These are phyloP conservation scores for Peronosclerospora sorghi DNA, from an alignment of 352 stramenopile species.

Conservation along the genomic window DNA sequence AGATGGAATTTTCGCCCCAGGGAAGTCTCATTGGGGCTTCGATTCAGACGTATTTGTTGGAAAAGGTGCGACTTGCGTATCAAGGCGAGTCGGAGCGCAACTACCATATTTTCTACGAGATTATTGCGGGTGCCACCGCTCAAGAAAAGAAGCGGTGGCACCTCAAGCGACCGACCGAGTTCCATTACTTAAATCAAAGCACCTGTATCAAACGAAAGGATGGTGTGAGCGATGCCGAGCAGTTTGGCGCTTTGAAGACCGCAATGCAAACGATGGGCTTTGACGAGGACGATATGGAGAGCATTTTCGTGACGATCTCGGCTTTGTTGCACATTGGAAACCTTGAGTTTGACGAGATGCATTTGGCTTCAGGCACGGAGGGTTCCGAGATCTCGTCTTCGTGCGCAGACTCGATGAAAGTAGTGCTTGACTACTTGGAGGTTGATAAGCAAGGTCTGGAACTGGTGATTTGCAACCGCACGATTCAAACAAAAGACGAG, in stretches of 20 bases:
- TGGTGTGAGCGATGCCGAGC: slow-evolving; percentile 82
- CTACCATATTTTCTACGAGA: slow-evolving; percentile 96
- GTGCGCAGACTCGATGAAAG: slow-evolving; percentile 47
- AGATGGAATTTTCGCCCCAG: slow-evolving; percentile 87
- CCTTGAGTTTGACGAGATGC: slow-evolving; percentile 79
- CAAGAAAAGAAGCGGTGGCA: slow-evolving; percentile 61
- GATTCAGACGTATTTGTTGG: slow-evolving; percentile 93
- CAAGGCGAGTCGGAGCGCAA: slow-evolving; percentile 90
- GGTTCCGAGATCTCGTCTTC: slow-evolving; percentile 47
- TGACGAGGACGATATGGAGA: slow-evolving; percentile 75
- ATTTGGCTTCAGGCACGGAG: slow-evolving; percentile 49
- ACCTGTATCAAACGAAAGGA: slow-evolving; percentile 77
- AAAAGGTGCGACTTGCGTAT: slow-evolving; percentile 92
- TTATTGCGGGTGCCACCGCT: slow-evolving; percentile 60
- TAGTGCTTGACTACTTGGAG: slow-evolving; percentile 84
- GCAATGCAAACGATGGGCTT: slow-evolving; percentile 86
- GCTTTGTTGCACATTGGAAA: slow-evolving; percentile 93
- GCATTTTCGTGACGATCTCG: slow-evolving; percentile 86
- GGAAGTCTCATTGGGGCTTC: slow-evolving; percentile 81
- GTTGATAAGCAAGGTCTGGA: slow-evolving; percentile 82
- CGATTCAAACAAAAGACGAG: slow-evolving; percentile 91
- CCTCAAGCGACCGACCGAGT: slow-evolving; percentile 45
- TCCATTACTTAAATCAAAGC: slow-evolving; percentile 87
- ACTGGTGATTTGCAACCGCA: slow-evolving; percentile 83
- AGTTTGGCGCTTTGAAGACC: slow-evolving; percentile 74